Evolutionary conservation across 192 early-diverging fungal species (phyloP), one percentile per base, ranked within the genome.

Genomic region (Gryganskiella cystojenkinii): DNA sequence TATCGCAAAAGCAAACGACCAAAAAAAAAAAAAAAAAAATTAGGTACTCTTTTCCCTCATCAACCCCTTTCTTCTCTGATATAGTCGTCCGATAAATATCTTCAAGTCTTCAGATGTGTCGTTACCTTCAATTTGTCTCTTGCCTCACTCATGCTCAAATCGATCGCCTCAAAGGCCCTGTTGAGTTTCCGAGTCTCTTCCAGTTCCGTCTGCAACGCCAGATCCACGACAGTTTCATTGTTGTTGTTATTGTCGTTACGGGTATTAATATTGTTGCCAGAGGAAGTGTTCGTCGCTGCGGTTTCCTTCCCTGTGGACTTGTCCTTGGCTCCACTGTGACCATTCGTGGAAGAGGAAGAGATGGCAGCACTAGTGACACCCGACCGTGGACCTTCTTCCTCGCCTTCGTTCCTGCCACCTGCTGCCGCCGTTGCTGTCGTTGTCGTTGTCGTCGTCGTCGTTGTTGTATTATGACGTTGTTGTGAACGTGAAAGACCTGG

Each of bases 41-140:
- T 14, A 27, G 40, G 53, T 31, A 28, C 14, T 19, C 22, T 19
- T 14, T 30, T 13, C 4, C 28, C 5, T 25, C 4, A 8, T 13
- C 28, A 55, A 31, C 19, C 28, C 27, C 4, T 25, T 9, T 59
- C 22, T 27, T 28, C 10, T 24, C n/a, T 17, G 9, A 0, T 0
- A 35, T 15, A 2, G 4, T 2, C 43, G 13, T 31, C 28, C 3
- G 25, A 9, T 55, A 55, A n/a, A n/a, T n/a, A n/a, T 40, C 7
- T 40, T 13, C 13, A 13, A 5, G 37, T 40, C 37, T 40, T 40
- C 37, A 9, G 5, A 13, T 9, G 37, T 40, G 37, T 40, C 37
- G 13, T 20, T 59, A 59, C 72, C 72, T 67, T 75, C 30, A 75
- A 52, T 44, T 75, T 75, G 5, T 75, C 72, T 43, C 72, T 66